Percentiles rank a stretch among this genome's conserved stretches.
These are phyloP conservation scores for Penicillium canescens DNA, from an alignment of 495 filamentous ascomycete genomes.

Conservation along the genomic window DNA sequence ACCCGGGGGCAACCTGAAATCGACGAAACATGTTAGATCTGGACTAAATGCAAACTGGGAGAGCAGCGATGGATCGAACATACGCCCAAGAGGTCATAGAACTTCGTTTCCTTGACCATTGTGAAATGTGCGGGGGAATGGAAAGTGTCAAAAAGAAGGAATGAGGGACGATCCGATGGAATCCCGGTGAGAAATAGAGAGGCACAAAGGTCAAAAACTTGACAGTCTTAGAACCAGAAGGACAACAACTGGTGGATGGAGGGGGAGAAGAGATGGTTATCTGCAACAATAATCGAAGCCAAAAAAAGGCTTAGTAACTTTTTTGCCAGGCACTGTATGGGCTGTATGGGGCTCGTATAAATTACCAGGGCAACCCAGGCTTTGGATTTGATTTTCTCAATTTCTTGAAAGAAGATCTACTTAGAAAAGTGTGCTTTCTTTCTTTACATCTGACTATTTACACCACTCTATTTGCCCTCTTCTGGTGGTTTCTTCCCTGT, in stretches of 20 bases:
- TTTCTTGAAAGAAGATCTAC: neutral
- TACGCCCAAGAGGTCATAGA: slow-evolving; percentile 87
- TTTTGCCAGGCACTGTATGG: slow-evolving; percentile 26
- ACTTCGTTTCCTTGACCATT: slow-evolving; percentile 91
- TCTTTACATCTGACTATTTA: no score
- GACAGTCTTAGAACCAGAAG: slow-evolving; percentile 4
- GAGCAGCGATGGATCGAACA: slow-evolving; percentile 27
- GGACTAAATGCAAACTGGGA: slow-evolving; percentile 1
- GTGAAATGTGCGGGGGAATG: slow-evolving; percentile 32
- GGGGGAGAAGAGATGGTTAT: slow-evolving; percentile 14
- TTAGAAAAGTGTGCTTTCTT: no score
- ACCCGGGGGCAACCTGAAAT: slow-evolving; percentile 66
- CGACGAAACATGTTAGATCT: slow-evolving; percentile 25
- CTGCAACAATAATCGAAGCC: slow-evolving; percentile 24
- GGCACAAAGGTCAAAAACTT: slow-evolving; percentile 7
- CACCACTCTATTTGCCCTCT: slow-evolving; percentile 6
- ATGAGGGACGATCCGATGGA: slow-evolving; percentile 9
- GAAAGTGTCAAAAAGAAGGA: slow-evolving; percentile 19
- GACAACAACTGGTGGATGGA: slow-evolving; percentile 15
- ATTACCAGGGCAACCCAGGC: slow-evolving; percentile 21
- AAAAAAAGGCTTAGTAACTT: slow-evolving; percentile 29
- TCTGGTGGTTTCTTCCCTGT: slow-evolving; percentile 27
- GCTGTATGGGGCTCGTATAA: slow-evolving; percentile 12
- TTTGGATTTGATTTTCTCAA: neutral
- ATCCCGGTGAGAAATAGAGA: slow-evolving; percentile 10